Base-by-base conservation (phyloP, 1,139 yeast genomes). In the Yamadazyma trypodendri region DNA sequence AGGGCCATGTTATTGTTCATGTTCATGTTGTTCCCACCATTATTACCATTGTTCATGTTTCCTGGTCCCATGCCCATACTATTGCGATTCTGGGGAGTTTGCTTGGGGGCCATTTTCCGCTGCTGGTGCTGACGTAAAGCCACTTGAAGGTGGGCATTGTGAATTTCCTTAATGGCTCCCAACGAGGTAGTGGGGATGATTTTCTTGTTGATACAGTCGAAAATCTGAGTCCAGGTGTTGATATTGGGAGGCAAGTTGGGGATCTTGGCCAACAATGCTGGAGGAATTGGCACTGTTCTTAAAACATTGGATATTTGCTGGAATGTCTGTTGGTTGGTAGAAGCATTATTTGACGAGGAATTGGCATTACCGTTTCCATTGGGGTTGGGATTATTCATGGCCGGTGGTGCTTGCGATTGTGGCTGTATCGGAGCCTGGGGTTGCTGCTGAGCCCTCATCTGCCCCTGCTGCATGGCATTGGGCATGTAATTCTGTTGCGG, bases 201-300 rank as follows among this genome's bases (percentile, higher is more conserved):
- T 40, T 77, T 80, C 46, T 77, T 75, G 42, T 75, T 77, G 36
- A 84, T 71, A 48, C 84, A 73, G 37, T 84, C 87, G 55, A 84
- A 81, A 20, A 89, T 79, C 56, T 84, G 90, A 30, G 79, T 76
- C 96, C 96, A 88, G 4, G 95, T 86, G 46, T 77, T 81, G 28
- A 82, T 82, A 37, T 81, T 84, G n/a, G 84, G 81, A 0, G 96
- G 96, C 24, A 89, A 66, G 33, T 79, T 81, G 10, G 96, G 96
- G 36, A 89, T 78, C 51, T 78, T 78, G 36, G 75, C 71, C 33
- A 89, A 63, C 30, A 89, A 59, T 6, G 81, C 79, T n/a, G 77
- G 79, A 1, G 97, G 97, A 37, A 89, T 86, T 3, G 85, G 86
- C 3, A 77, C 65, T 34, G 77, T 77, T 31, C 72, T 47, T 39